Conservation (phyloP, 2,329 filamentous ascomycete species). For the Waltergamsia citrina region DNA sequence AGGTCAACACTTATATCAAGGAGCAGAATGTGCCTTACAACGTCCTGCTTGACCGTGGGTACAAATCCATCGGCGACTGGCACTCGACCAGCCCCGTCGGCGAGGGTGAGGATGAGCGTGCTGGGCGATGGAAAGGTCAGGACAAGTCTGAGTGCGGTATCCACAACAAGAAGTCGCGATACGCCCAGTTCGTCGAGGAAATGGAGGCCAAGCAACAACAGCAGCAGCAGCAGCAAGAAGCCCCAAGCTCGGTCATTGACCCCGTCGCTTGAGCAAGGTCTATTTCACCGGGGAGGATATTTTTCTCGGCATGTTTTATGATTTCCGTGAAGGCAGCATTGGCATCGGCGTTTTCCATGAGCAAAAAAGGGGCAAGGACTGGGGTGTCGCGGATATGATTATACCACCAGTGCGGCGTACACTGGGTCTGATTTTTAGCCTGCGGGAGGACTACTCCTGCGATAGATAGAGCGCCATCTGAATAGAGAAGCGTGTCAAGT, state of each 20-base stretch:
- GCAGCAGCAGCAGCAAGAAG: constrained; percentile 1
- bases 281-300: neutral
- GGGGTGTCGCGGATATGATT: neutral
- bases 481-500: no score
- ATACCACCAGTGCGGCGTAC: constrained; percentile 1
- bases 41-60: constrained; percentile 79
- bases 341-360: constrained; percentile 2
- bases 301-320: constrained; percentile 1
- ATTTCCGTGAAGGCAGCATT: constrained; percentile 2
- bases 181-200: constrained; percentile 73
- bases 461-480: no score
- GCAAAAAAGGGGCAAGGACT: neutral
- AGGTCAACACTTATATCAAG: constrained; percentile 82
- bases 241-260: neutral
- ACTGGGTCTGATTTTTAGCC: neutral
- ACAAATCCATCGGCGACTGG: constrained; percentile 98
- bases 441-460: no score
- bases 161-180: constrained; percentile 94
- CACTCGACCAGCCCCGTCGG: constrained; percentile 88
- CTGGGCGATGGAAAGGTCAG: constrained; percentile 94
- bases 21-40: constrained; percentile 91
- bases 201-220: constrained; percentile 38
- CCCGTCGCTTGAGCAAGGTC: neutral
- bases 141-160: constrained; percentile 97
- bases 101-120: constrained; percentile 89